A percentile compares a stretch with the other conserved stretches of the same genome.
Evolutionary conservation across 108 stramenopile species (phyloP).

Genomic region (Stephanodiscus minutulus): DNA sequence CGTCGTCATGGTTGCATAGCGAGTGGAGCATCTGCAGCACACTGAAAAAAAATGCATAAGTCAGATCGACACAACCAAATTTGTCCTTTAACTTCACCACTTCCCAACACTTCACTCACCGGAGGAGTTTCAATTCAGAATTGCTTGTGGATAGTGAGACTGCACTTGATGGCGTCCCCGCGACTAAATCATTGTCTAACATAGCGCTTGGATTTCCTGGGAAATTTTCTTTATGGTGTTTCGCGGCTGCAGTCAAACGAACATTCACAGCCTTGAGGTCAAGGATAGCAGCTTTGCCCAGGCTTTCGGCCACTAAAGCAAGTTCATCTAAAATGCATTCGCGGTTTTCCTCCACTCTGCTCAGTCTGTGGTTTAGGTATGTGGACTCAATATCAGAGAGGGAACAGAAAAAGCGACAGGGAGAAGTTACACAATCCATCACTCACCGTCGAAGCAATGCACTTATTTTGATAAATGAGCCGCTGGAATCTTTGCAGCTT

Average conservation of each 20-base stretch:
- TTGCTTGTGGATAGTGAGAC: conserved; percentile 85
- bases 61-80: too few species aligned
- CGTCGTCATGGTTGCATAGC: conserved; percentile 64
- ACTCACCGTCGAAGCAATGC: conserved; percentile 56
- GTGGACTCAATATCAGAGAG: too few species aligned
- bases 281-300: conserved; percentile 72
- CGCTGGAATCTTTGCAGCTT: conserved; percentile 76
- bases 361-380: conserved; percentile 29
- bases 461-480: conserved; percentile 78
- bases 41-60: too few species aligned
- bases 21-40: conserved; percentile 87
- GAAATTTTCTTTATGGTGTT: conserved; percentile 14
- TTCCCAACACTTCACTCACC: conserved; percentile 11
- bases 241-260: conserved; percentile 59
- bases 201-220: background rate
- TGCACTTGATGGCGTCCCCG: conserved; percentile 68
- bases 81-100: too few species aligned
- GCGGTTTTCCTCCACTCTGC: conserved; percentile 68
- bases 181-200: conserved; percentile 26
- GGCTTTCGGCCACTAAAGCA: conserved; percentile 22
- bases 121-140: conserved; percentile 87
- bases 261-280: conserved; percentile 73
- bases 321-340: conserved; percentile 36
- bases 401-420: too few species aligned
- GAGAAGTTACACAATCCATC: too few species aligned